Percentiles rank a stretch among this genome's conserved stretches.
These are phyloP conservation scores for Cardamine chenopodiifolia DNA, from an alignment of 345 rosid species.

Conservation along the genomic window DNA sequence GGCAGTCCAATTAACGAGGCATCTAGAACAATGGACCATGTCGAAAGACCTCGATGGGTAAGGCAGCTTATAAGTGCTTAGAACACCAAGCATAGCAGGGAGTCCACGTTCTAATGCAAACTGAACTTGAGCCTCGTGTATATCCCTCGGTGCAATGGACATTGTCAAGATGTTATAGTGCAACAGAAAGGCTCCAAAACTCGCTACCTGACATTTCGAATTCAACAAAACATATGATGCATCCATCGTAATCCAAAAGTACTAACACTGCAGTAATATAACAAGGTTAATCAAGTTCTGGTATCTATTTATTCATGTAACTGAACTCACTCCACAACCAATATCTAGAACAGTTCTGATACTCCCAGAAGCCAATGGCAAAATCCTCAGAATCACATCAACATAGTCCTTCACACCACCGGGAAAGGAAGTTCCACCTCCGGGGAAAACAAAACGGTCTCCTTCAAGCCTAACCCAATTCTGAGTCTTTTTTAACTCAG, in stretches of 20 bases:
- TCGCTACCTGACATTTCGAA: conserved; percentile 59
- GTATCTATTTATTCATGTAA: conserved; percentile 9
- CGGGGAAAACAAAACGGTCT: conserved; percentile 59
- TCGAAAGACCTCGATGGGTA: conserved; percentile 72
- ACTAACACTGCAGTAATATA: background rate
- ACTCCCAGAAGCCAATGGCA: conserved; percentile 60
- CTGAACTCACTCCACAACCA: conserved; percentile 70
- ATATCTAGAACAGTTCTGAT: conserved; percentile 66
- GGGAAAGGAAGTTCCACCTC: conserved; percentile 78
- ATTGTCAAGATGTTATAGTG: conserved; percentile 61
- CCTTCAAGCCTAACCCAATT: conserved; percentile 67
- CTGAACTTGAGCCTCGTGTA: conserved; percentile 79
- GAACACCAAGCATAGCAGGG: conserved; percentile 69
- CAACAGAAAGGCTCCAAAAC: conserved; percentile 65
- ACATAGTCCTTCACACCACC: conserved; percentile 62
- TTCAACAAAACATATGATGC: background rate
- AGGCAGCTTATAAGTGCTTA: conserved; percentile 61
- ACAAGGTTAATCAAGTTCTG: conserved; percentile 9
- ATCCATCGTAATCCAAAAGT: background rate
- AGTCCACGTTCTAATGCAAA: conserved; percentile 76
- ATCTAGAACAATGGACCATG: conserved; percentile 78
- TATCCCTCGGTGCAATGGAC: conserved; percentile 80
- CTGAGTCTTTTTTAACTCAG: conserved; percentile 55
- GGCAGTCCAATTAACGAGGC: conserved; percentile 64
- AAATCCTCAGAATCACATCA: conserved; percentile 47